phyloP scores from a whole-genome alignment of 495 filamentous ascomycete genomes.

The Aspergillus incahuasiensis region DNA sequence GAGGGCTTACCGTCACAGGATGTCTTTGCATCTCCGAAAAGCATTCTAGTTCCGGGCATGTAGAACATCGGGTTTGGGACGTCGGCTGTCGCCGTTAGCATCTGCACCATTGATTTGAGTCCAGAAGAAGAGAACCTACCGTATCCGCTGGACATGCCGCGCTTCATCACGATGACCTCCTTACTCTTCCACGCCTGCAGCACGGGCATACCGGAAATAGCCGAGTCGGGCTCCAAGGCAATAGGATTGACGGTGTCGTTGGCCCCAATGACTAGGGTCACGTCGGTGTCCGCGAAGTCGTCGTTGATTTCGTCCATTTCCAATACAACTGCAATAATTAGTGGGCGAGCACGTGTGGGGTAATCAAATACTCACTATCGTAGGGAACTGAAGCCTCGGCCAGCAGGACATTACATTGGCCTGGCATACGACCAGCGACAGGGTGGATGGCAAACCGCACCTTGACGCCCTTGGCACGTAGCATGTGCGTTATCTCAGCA shows the following conservation, averaged over 20 bases:
- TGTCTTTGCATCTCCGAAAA: slow-evolving; percentile 78
- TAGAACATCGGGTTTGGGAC: slow-evolving; percentile 87
- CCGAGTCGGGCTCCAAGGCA: slow-evolving; percentile 68
- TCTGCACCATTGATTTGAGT: too few relatives aligned
- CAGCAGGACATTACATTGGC: slow-evolving; percentile 79
- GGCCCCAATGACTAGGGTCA: slow-evolving; percentile 81
- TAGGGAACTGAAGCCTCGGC: slow-evolving; percentile 80
- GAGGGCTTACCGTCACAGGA: slow-evolving; percentile 60
- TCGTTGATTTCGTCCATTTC: slow-evolving; percentile 94
- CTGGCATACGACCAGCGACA: slow-evolving; percentile 79
- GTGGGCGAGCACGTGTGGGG: not conserved
- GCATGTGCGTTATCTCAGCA: slow-evolving; percentile 66
- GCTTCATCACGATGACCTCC: slow-evolving; percentile 83
- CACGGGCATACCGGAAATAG: slow-evolving; percentile 83
- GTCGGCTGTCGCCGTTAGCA: slow-evolving; percentile 48
- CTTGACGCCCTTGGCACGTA: slow-evolving; percentile 64
- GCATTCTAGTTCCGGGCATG: slow-evolving; percentile 76
- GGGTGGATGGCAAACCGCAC: slow-evolving; percentile 86
- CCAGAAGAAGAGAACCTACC: slow-evolving; percentile 39
- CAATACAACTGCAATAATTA: slow-evolving; percentile 51
- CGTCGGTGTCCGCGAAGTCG: slow-evolving; percentile 73
- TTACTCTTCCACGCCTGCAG: slow-evolving; percentile 87
- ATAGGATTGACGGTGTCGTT: slow-evolving; percentile 87
- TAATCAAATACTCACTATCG: slow-evolving; percentile 48
- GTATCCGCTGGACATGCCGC: slow-evolving; percentile 76